These are phyloP conservation scores for Suillus hirtellus DNA, from an alignment of 768 basidiomycete genomes.

Conservation along the genomic window DNA sequence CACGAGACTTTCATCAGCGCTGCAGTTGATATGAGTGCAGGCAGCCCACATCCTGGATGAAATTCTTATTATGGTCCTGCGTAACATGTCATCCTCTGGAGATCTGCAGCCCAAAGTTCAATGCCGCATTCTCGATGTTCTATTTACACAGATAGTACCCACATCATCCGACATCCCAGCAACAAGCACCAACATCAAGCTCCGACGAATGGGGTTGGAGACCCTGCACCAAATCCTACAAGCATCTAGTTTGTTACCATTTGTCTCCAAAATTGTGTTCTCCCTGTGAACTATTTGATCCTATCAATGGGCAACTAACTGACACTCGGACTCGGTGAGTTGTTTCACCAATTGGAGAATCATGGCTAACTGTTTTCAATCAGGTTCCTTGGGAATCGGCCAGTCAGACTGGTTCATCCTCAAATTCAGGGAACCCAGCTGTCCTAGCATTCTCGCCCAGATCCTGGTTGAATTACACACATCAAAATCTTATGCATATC, in stretches of 20 bases:
- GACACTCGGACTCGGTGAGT: constrained; percentile 91
- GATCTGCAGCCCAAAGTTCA: constrained; percentile 74
- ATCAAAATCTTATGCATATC: constrained; percentile 97
- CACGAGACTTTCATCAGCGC: constrained; percentile 66
- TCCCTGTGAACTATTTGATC: constrained; percentile 93
- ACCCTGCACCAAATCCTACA: constrained; percentile 90
- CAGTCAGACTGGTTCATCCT: constrained; percentile 85
- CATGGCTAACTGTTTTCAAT: constrained; percentile 9
- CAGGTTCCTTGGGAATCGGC: constrained; percentile 93
- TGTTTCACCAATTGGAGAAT: neutral
- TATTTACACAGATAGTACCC: constrained; percentile 74
- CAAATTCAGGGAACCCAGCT: constrained; percentile 82
- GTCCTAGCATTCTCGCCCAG: constrained; percentile 96
- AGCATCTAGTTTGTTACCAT: constrained; percentile 93
- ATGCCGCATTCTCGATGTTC: constrained; percentile 79
- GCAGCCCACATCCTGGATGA: constrained; percentile 88
- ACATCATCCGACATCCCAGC: constrained; percentile 35
- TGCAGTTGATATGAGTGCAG: constrained; percentile 81
- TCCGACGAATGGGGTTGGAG: constrained; percentile 86
- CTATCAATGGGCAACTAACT: constrained; percentile 90
- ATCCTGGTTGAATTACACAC: constrained; percentile 96
- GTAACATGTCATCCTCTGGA: constrained; percentile 59
- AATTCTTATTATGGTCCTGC: constrained; percentile 74
- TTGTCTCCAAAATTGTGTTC: constrained; percentile 92
- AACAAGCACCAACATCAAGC: constrained; percentile 61